Percentiles rank a stretch among this genome's conserved stretches.
Evolutionary conservation across 2,329 filamentous ascomycete species (phyloP).

Genomic region (Paracamarosporium sp.): DNA sequence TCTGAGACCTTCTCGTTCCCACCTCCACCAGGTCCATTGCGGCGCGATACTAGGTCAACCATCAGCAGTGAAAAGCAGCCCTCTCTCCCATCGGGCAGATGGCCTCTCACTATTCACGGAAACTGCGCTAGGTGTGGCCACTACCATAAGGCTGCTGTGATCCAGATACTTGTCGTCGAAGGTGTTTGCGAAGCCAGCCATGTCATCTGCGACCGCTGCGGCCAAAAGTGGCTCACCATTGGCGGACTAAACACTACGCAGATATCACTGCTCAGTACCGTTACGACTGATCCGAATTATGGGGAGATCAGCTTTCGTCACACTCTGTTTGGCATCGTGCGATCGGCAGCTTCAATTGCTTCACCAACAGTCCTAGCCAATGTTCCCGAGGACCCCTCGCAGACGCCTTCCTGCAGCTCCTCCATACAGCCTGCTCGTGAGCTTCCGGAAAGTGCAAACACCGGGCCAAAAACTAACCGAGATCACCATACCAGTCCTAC

Average conservation of each 20-base stretch:
- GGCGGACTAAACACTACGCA: conserved; percentile 30
- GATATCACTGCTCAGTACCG: conserved; percentile 30
- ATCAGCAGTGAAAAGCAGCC: conserved; percentile 17
- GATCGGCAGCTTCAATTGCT: conserved; percentile 22
- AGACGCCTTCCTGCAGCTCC: conserved; percentile 10
- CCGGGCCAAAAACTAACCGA: neutral
- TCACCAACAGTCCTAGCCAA: conserved; percentile 18
- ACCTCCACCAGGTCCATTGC: neutral
- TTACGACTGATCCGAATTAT: conserved; percentile 24
- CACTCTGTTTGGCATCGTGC: conserved; percentile 28
- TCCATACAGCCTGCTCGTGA: neutral
- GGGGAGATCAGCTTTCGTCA: conserved; percentile 23
- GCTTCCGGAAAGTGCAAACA: neutral
- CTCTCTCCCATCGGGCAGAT: conserved; percentile 25
- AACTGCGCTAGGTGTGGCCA: conserved; percentile 39
- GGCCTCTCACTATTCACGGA: conserved; percentile 29
- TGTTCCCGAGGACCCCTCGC: conserved; percentile 20
- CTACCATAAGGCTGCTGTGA: conserved; percentile 27
- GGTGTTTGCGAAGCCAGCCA: conserved; percentile 21
- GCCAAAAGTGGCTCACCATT: conserved; percentile 31
- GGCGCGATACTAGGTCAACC: conserved; percentile 26
- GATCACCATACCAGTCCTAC: neutral
- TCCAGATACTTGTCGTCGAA: conserved; percentile 23
- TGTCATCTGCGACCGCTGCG: conserved; percentile 31
- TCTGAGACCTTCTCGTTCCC: neutral